A percentile compares a stretch with the other conserved stretches of the same genome.
Evolutionary conservation across 2,329 filamentous ascomycete species (phyloP).

Genomic region (Colletotrichum siamense): DNA sequence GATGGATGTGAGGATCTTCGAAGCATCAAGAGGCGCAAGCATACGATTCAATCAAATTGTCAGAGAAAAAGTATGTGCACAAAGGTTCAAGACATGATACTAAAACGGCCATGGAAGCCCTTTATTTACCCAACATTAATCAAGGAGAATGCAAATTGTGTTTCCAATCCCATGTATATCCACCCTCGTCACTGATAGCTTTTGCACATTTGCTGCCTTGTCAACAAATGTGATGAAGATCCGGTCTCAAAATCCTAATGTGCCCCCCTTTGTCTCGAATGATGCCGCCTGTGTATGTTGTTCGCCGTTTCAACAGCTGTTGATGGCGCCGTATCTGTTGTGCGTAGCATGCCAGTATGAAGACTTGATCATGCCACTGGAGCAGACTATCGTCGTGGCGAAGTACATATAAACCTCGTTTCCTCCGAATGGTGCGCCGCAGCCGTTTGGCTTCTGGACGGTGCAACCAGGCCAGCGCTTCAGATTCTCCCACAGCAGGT

Average conservation of each 20-base stretch:
- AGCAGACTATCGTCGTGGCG: background rate
- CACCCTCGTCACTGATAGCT: rapidly evolving
- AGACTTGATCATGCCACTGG: background rate
- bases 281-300: rapidly evolving
- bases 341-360: background rate
- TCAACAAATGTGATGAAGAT: background rate
- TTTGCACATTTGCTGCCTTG: background rate
- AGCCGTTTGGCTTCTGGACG: background rate
- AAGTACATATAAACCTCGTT: background rate
- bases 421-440: background rate
- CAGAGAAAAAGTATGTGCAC: rapidly evolving
- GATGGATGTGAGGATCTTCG: rapidly evolving
- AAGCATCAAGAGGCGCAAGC: rapidly evolving
- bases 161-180: rapidly evolving
- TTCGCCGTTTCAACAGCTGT: background rate
- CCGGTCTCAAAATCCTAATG: rapidly evolving
- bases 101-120: background rate
- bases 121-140: background rate
- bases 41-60: background rate
- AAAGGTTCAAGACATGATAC: rapidly evolving
- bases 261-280: rapidly evolving
- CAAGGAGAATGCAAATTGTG: background rate
- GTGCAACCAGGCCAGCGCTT: background rate
- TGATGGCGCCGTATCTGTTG: background rate
- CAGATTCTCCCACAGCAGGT: background rate